Evolutionary conservation across 78 protist species (phyloP).

Genomic region (Tieghemostelium lacteum): DNA sequence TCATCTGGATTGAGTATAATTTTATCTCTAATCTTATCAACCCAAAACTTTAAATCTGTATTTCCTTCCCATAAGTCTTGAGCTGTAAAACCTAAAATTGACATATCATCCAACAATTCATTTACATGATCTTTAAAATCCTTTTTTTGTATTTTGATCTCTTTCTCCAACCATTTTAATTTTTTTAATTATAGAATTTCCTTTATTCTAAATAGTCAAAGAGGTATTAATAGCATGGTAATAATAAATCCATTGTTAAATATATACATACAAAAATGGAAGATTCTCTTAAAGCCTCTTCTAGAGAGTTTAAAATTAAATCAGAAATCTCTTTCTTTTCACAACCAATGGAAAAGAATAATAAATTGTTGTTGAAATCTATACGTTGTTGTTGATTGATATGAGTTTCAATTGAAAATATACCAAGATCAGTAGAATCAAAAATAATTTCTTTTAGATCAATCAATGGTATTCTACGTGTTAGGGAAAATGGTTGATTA

Average conservation of each 20-base stretch:
- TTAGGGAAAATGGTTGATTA: slow-evolving; percentile 13
- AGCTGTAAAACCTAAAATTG: slow-evolving; percentile 48
- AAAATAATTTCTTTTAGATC: slow-evolving; percentile 38
- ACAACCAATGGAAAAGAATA: slow-evolving; percentile 32
- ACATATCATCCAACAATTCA: slow-evolving; percentile 33
- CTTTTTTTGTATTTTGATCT: slow-evolving; percentile 20
- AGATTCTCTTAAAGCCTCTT: slow-evolving; percentile 11
- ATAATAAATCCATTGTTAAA: neutral
- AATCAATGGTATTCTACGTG: neutral
- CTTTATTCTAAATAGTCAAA: neutral
- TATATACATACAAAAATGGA: slow-evolving; percentile 5
- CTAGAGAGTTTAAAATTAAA: slow-evolving; percentile 5
- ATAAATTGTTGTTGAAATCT: neutral
- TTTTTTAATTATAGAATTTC: slow-evolving; percentile 16
- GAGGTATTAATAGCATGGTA: neutral
- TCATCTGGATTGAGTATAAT: slow-evolving; percentile 36
- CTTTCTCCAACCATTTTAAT: slow-evolving; percentile 29
- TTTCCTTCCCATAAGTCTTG: slow-evolving; percentile 75
- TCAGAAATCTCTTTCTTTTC: slow-evolving; percentile 39
- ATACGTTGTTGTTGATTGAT: neutral
- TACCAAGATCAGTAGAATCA: slow-evolving; percentile 40
- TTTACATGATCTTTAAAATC: slow-evolving; percentile 12
- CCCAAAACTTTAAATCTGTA: slow-evolving; percentile 66
- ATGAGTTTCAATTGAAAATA: slow-evolving; percentile 38
- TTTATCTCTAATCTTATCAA: slow-evolving; percentile 1